Evolutionary conservation across 2,329 filamentous ascomycete genomes (phyloP), one percentile per base, ranked within the genome.

Genomic region (Aspergillus sojae): DNA sequence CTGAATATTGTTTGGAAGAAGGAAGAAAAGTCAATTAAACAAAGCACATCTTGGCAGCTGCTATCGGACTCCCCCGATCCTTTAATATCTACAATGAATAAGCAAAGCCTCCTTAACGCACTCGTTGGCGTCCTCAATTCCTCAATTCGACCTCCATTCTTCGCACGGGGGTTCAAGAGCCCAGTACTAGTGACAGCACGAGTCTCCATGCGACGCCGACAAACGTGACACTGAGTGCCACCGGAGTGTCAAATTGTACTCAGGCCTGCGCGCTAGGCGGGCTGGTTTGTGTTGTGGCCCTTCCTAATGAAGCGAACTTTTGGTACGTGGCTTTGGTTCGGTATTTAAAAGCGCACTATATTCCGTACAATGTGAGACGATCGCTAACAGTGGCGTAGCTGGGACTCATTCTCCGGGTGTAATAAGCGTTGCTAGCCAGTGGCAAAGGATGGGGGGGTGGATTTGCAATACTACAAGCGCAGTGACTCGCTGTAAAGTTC

Each of bases 241-340:
- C 16, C 5, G 55, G 39, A 19, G 16, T 55, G 23, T 10, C 21
- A 16, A 53, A 46, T 16, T 73, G 72, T 48, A 62, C 67, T 32
- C 66, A 68, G 52, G n/a, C 72, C 48, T 74, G 72, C 48, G 70
- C 70, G 3, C 56, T 74, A 52, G 58, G 68, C 36, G 62, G 68
- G 7, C 67, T 73, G 60, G 66, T 68, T 14, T 74, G 72, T 57
- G 66, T 63, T 2, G 58, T 72, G 58, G 68, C 71, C n/a, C 58
- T 71, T 7, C 71, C 71, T 1, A 59, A 70, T 7, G 71, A 73
- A 58, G 68, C 73, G 53, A 59, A 63, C 32, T 72, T 67, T 48
- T 74, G 72, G 71, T 74, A 54, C 66, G 70, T 67, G 43, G 6
- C 30, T 50, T 21, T 9, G 50, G 10, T 36, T 10, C 43, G 32